Evolutionary conservation across 2,329 filamentous ascomycete species (phyloP).

Genomic region (Exophiala aquamarina): DNA sequence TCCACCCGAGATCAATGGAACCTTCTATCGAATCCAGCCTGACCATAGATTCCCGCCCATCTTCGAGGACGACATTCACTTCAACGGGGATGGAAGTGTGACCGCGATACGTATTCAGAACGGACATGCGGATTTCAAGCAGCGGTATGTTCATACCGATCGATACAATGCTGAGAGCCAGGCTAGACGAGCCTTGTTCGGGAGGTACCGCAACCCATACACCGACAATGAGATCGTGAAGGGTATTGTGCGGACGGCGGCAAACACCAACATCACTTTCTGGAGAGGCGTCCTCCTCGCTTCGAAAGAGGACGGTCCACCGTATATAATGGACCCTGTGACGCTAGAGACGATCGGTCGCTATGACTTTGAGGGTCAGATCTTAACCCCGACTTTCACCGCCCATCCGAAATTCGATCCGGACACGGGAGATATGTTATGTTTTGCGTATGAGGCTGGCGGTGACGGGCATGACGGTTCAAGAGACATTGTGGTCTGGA

Average conservation of each 20-base stretch:
- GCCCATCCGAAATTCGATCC: constrained; percentile 57
- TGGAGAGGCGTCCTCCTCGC: constrained; percentile 52
- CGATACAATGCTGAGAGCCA: constrained; percentile 40
- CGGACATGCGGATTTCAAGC: constrained; percentile 44
- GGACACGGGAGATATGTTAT: constrained; percentile 52
- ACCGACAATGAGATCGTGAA: constrained; percentile 51
- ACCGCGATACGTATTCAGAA: constrained; percentile 44
- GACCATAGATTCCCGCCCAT: constrained; percentile 54
- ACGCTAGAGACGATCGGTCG: constrained; percentile 50
- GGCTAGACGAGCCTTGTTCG: constrained; percentile 48
- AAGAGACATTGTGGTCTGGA: constrained; percentile 49
- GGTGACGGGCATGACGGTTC: constrained; percentile 40
- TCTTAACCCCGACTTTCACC: constrained; percentile 49
- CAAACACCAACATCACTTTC: constrained; percentile 60
- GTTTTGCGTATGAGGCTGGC: constrained; percentile 52
- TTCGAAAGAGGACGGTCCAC: constrained; percentile 52
- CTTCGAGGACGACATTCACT: constrained; percentile 56
- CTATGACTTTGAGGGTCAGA: constrained; percentile 53
- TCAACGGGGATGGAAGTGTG: constrained; percentile 37
- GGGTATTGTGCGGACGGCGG: constrained; percentile 56
- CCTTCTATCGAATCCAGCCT: constrained; percentile 46
- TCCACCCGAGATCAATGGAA: constrained; percentile 44
- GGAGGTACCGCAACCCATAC: constrained; percentile 58
- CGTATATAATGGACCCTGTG: constrained; percentile 48
- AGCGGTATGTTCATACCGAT: constrained; percentile 45